These are phyloP conservation scores for Heterobasidion parviporum DNA, from an alignment of 1,284 basidiomycete genomes.

Conservation along the genomic window DNA sequence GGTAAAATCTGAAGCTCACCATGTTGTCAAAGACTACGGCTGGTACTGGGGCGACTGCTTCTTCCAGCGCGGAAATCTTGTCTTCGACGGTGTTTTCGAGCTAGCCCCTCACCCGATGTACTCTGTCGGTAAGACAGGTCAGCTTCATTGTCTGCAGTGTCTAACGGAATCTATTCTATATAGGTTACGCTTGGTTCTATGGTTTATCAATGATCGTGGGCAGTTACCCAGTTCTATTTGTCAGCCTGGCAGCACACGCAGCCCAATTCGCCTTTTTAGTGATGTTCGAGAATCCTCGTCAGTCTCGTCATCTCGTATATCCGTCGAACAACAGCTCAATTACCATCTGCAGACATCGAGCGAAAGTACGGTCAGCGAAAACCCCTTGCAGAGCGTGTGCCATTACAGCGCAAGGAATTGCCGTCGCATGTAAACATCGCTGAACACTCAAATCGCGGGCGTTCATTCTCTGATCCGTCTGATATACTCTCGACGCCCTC, in stretches of 20 bases:
- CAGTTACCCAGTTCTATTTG: constrained; percentile 89
- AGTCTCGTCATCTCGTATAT: constrained; percentile 20
- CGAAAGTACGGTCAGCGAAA: constrained; percentile 86
- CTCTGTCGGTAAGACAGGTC: constrained; percentile 65
- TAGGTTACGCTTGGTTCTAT: constrained; percentile 93
- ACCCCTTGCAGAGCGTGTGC: constrained; percentile 77
- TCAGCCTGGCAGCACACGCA: constrained; percentile 87
- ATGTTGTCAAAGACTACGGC: constrained; percentile 89
- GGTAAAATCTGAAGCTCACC: constrained; percentile 97
- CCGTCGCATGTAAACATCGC: background rate
- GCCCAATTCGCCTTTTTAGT: constrained; percentile 94
- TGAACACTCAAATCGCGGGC: constrained; percentile 5
- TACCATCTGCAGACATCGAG: constrained; percentile 69
- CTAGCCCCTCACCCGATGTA: constrained; percentile 91
- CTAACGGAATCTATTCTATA: background rate
- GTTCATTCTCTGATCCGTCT: constrained; percentile 15
- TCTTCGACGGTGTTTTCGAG: constrained; percentile 98
- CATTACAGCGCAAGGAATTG: constrained; percentile 28
- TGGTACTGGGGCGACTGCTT: constrained; percentile 99
- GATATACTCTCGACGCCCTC: constrained; percentile 44
- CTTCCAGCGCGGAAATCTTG: constrained; percentile 84
- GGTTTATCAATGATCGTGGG: constrained; percentile 87
- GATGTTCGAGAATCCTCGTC: constrained; percentile 97
- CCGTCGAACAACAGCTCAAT: background rate
- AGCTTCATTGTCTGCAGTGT: background rate